Base-by-base conservation (phyloP, 139 green algal species). In the Micractinium conductrix region DNA sequence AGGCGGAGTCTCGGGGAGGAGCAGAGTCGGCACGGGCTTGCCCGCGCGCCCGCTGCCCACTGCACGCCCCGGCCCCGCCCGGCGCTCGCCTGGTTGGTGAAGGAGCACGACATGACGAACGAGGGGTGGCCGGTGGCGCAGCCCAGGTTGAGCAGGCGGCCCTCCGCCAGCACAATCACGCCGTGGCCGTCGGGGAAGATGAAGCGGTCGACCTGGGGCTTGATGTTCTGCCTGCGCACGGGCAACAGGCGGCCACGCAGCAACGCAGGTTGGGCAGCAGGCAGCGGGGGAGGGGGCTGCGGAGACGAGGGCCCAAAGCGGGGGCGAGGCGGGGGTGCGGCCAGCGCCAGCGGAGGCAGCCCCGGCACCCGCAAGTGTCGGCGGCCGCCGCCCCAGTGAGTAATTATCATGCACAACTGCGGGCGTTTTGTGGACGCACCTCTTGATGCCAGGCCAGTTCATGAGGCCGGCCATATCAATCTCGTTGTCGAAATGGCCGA, bases 401-500 rank as follows among this genome's bases (percentile, higher is more conserved):
- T n/a, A n/a, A n/a, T n/a, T n/a, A n/a, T n/a, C n/a, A n/a, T n/a
- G n/a, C n/a, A n/a, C n/a, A n/a, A n/a, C n/a, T n/a, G n/a, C n/a
- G n/a, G n/a, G n/a, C n/a, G n/a, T n/a, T n/a, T n/a, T n/a, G 4
- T 9, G 22, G 26, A 58, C 76, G 14, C 55, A 82, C 76, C 96
- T 91, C 94, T 99, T 98, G 91, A 98, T 96, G 80, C 97, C 97
- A 48, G 95, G 91, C 86, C 79, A 95, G 30, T 19, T 86, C 84
- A 97, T 90, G 68, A 98, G 83, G 65, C 97, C 97, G 65, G 95
- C 95, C 97, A 99, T 99, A 93, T 99, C 97, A 79, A 99, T 98
- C 92, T 99, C 97, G 88, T 99, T 99, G 91, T 99, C 97, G 75
- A 99, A 99, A 93, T 99, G 97, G 74, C 97, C 97, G 73, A 99